Percentiles rank a stretch among this genome's conserved stretches.
phyloP scores from a whole-genome alignment of 1,139 yeast genomes.

The Magnusiomyces ingens region DNA sequence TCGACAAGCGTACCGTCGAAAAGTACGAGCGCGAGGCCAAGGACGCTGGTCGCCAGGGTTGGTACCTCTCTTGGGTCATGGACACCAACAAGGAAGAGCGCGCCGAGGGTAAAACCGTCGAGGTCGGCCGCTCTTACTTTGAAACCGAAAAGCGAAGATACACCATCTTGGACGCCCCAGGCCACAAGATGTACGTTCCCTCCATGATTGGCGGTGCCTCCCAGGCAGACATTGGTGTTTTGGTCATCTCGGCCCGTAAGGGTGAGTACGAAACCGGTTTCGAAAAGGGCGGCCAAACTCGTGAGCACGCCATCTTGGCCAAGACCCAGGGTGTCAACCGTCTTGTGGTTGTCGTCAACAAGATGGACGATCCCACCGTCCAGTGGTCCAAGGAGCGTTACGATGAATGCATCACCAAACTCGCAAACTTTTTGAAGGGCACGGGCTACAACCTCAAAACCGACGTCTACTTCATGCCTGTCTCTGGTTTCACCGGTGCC shows the following conservation, averaged over 20 bases:
- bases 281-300: constrained; percentile 98
- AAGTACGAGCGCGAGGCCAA: constrained; percentile 97
- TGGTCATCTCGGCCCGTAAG: constrained; percentile 95
- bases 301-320: constrained; percentile 97
- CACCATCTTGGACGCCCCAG: constrained; percentile 98
- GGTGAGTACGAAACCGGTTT: constrained; percentile 99
- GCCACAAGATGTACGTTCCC: constrained; percentile 97
- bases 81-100: constrained; percentile 99
- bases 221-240: constrained; percentile 96
- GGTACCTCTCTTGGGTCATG: constrained; percentile 99
- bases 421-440: constrained; percentile 72
- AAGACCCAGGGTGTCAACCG: constrained; percentile 97
- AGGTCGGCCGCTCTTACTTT: constrained; percentile 95
- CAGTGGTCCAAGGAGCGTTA: constrained; percentile 94
- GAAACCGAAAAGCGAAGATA: constrained; percentile 97
- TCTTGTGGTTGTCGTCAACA: constrained; percentile 87
- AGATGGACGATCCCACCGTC: constrained; percentile 98
- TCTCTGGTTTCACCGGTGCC: constrained; percentile 95
- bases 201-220: constrained; percentile 99
- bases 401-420: constrained; percentile 86
- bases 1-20: constrained; percentile 98
- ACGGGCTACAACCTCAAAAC: constrained; percentile 80
- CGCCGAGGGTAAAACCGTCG: constrained; percentile 97
- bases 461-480: constrained; percentile 90
- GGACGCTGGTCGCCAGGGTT: constrained; percentile 99